Evolutionary conservation across 73 alveolate genomes (phyloP).

Genomic region (Uronychia binucleata): DNA sequence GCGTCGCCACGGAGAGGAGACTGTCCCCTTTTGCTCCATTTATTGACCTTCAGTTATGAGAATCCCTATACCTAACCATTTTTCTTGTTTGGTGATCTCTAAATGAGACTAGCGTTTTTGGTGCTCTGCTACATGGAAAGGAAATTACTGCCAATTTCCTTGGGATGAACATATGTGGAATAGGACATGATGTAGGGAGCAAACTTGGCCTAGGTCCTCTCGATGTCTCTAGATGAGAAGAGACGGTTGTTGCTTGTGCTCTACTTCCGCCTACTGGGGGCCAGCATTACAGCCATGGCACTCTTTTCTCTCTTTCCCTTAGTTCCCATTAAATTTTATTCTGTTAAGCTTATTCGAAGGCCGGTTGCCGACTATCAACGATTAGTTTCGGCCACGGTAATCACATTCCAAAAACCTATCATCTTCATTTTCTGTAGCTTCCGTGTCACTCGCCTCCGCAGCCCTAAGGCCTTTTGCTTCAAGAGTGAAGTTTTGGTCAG

Average conservation of each 20-base stretch:
- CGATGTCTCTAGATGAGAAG: neutral
- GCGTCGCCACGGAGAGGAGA: neutral
- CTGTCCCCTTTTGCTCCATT: neutral
- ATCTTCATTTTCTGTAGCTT: neutral
- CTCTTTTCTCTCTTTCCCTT: neutral
- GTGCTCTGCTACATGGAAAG: neutral
- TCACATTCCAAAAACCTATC: neutral
- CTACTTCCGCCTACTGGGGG: neutral
- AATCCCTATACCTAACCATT: no score
- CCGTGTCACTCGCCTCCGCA: neutral
- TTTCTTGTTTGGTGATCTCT: no score
- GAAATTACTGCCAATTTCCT: neutral
- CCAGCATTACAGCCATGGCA: neutral
- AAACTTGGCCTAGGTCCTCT: neutral
- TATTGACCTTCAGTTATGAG: no score
- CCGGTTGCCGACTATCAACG: neutral
- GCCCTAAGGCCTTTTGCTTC: no score
- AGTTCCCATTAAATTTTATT: neutral
- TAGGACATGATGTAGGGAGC: neutral
- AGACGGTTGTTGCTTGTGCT: neutral
- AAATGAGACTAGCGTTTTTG: neutral
- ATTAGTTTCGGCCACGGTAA: neutral
- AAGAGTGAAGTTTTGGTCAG: no score
- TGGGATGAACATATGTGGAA: neutral
- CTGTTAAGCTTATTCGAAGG: no score